phyloP scores from a whole-genome alignment of 495 filamentous ascomycete genomes.

The Neurospora intermedia region DNA sequence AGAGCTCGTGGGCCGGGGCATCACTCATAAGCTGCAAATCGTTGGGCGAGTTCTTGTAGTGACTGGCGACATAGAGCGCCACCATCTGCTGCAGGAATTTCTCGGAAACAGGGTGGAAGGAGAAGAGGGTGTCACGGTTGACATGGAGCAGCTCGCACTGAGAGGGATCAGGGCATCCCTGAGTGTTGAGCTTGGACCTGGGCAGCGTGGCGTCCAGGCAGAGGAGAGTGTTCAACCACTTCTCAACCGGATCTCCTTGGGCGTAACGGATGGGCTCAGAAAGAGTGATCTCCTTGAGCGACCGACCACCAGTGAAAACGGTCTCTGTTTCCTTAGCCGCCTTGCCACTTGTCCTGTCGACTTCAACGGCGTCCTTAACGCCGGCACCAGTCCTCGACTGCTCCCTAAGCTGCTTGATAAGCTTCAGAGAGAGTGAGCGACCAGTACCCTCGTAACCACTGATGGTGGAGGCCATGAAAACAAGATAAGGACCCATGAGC shows the following conservation, averaged over 20 bases:
- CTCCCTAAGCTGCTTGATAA: slow-evolving; percentile 95
- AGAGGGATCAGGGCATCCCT: slow-evolving; percentile 80
- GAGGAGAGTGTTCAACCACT: slow-evolving; percentile 90
- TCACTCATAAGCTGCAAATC: slow-evolving; percentile 97
- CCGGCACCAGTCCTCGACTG: slow-evolving; percentile 56
- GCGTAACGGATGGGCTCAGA: slow-evolving; percentile 92
- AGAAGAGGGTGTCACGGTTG: slow-evolving; percentile 95
- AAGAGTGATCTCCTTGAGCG: slow-evolving; percentile 86
- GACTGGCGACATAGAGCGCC: slow-evolving; percentile 91
- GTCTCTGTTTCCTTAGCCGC: slow-evolving; percentile 51
- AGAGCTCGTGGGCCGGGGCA: slow-evolving; percentile 93
- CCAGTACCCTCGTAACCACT: slow-evolving; percentile 99
- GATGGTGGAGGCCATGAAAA: slow-evolving; percentile 99
- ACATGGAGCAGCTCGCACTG: slow-evolving; percentile 86
- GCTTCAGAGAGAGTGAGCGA: slow-evolving; percentile 84
- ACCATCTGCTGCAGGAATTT: slow-evolving; percentile 98
- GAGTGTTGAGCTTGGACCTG: slow-evolving; percentile 58
- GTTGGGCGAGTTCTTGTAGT: slow-evolving; percentile 98
- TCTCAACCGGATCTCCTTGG: slow-evolving; percentile 81
- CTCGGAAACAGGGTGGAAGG: slow-evolving; percentile 93
- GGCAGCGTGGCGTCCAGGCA: slow-evolving; percentile 88
- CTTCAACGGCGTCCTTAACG: slow-evolving; percentile 49
- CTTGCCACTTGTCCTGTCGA: slow-evolving; percentile 63
- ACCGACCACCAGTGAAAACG: slow-evolving; percentile 53
- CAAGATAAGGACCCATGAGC: slow-evolving; percentile 93